Evolutionary conservation across 2,329 filamentous ascomycete species (phyloP).

Genomic region (Albophoma yamanashiensis): DNA sequence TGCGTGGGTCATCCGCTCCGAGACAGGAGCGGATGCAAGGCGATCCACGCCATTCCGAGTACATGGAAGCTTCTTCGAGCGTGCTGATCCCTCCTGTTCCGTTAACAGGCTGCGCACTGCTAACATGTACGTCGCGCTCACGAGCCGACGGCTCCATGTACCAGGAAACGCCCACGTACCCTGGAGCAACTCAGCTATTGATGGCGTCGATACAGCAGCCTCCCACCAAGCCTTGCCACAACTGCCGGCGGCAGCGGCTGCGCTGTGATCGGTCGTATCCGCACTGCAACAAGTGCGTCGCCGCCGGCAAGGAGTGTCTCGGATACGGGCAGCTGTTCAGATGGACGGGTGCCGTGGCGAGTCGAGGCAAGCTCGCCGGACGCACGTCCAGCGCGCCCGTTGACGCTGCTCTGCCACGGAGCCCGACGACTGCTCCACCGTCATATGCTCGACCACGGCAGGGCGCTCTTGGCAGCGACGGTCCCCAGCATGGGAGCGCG

Average conservation of each 20-base stretch:
- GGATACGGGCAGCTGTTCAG: slow-evolving; percentile 42
- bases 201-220: slow-evolving; percentile 5
- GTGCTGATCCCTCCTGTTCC: not conserved
- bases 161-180: slow-evolving; percentile 1
- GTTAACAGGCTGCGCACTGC: slow-evolving; percentile 1
- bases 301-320: slow-evolving; percentile 37
- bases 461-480: not conserved
- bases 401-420: slow-evolving; percentile 2
- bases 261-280: slow-evolving; percentile 41
- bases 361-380: slow-evolving; percentile 29
- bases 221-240: slow-evolving; percentile 34
- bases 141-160: slow-evolving; percentile 4
- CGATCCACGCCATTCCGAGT: not conserved
- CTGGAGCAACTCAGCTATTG: not conserved
- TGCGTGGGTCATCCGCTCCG: not conserved
- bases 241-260: slow-evolving; percentile 41
- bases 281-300: slow-evolving; percentile 39
- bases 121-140: slow-evolving; percentile 2
- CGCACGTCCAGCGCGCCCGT: slow-evolving; percentile 24
- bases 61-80: not conserved
- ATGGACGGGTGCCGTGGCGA: slow-evolving; percentile 38
- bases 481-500: slow-evolving; percentile 9
- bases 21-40: not conserved
- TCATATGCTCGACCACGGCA: not conserved
- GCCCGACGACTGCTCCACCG: not conserved